Conservation (phyloP, 2,329 filamentous ascomycete species). For the Pseudogymnoascus sp. region DNA sequence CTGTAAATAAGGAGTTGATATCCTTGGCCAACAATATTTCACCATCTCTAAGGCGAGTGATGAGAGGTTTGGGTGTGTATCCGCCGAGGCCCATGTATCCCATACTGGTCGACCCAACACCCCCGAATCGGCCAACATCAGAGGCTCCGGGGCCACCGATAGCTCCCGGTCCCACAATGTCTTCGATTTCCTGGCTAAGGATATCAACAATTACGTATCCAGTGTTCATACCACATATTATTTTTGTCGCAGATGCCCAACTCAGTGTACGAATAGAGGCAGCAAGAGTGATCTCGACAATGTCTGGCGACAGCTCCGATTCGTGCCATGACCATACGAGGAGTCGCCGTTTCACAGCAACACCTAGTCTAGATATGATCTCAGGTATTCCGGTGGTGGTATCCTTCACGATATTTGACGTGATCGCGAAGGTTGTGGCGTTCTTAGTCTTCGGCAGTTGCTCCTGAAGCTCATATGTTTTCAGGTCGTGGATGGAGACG, state of each 20-base stretch:
- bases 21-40: slow-evolving; percentile 95
- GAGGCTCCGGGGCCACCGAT: slow-evolving; percentile 55
- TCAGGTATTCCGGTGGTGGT: slow-evolving; percentile 78
- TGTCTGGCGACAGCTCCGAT: slow-evolving; percentile 72
- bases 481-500: slow-evolving; percentile 82
- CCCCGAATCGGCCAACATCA: slow-evolving; percentile 61
- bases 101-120: slow-evolving; percentile 80
- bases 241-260: slow-evolving; percentile 80
- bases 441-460: slow-evolving; percentile 77
- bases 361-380: slow-evolving; percentile 84
- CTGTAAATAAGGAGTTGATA: slow-evolving; percentile 89
- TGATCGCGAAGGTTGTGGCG: slow-evolving; percentile 83
- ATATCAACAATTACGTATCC: slow-evolving; percentile 89
- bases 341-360: slow-evolving; percentile 85
- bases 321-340: slow-evolving; percentile 94
- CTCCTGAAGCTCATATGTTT: slow-evolving; percentile 76
- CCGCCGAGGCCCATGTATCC: slow-evolving; percentile 93
- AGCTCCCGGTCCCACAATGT: slow-evolving; percentile 71
- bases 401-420: slow-evolving; percentile 92
- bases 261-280: slow-evolving; percentile 83
- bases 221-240: slow-evolving; percentile 85
- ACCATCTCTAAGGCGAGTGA: slow-evolving; percentile 71
- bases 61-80: slow-evolving; percentile 84
- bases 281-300: slow-evolving; percentile 68
- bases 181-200: slow-evolving; percentile 62